A percentile compares a stretch with the other conserved stretches of the same genome.
These are phyloP conservation scores for Geranomyces michiganensis DNA, from an alignment of 192 early-diverging fungal species.

Conservation along the genomic window DNA sequence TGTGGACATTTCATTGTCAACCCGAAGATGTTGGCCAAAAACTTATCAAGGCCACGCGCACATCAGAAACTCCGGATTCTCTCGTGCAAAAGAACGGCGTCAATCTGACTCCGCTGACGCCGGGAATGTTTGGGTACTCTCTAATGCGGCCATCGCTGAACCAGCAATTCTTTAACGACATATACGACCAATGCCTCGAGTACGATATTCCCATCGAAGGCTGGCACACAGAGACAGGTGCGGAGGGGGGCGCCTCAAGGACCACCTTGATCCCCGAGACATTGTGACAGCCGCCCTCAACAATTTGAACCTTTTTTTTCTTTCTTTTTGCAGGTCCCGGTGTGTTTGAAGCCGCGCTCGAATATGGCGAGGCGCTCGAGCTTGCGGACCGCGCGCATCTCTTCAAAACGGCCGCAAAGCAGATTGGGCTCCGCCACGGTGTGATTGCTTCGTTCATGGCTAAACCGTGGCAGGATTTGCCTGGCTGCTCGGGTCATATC, in stretches of 20 bases:
- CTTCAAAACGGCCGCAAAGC: conserved; percentile 77
- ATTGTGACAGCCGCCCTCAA: too few relatives aligned
- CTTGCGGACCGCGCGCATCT: conserved; percentile 74
- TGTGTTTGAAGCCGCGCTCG: conserved; percentile 77
- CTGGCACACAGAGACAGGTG: conserved; percentile 80
- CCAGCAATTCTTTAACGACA: conserved; percentile 70
- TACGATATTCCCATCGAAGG: conserved; percentile 69
- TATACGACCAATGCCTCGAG: conserved; percentile 63
- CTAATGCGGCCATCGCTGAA: conserved; percentile 67
- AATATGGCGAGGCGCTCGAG: conserved; percentile 61
- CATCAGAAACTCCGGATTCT: conserved; percentile 74
- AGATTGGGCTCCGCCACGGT: conserved; percentile 67
- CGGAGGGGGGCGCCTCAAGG: too few relatives aligned
- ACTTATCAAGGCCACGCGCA: neutral
- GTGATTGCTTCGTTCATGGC: conserved; percentile 85
- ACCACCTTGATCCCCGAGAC: too few relatives aligned
- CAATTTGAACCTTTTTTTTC: too few relatives aligned
- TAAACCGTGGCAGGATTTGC: conserved; percentile 70
- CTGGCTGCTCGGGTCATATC: conserved; percentile 81
- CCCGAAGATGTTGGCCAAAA: too few relatives aligned
- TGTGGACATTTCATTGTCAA: neutral
- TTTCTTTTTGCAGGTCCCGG: conserved; percentile 69
- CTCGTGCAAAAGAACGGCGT: conserved; percentile 64
- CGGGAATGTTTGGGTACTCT: conserved; percentile 85
- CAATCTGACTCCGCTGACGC: conserved; percentile 61